phyloP scores from a whole-genome alignment of 306 rosid genomes.

The Hippophae rhamnoides region DNA sequence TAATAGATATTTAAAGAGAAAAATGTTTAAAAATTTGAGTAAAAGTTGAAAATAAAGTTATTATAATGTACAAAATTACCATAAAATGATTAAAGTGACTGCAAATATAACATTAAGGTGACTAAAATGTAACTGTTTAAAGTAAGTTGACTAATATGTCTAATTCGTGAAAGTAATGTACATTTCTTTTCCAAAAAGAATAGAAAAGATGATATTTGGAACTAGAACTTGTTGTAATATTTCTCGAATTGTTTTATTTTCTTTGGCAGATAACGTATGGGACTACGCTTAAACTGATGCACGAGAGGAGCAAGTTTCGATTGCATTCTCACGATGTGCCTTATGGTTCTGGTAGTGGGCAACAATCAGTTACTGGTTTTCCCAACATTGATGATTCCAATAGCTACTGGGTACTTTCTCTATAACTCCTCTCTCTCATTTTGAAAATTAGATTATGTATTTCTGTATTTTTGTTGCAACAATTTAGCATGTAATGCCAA shows the following conservation, averaged over 20 bases:
- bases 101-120: too few species aligned
- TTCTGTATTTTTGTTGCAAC: too few species aligned
- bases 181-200: too few species aligned
- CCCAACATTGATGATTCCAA: conserved; percentile 79
- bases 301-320: conserved; percentile 77
- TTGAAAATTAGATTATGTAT: neutral
- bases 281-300: conserved; percentile 77
- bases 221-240: neutral
- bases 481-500: too few species aligned
- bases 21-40: too few species aligned
- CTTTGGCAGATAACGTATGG: conserved; percentile 70
- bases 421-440: neutral
- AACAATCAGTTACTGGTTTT: conserved; percentile 95
- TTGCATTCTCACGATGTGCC: conserved; percentile 98
- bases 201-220: neutral
- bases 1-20: too few species aligned
- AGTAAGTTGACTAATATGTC: too few species aligned
- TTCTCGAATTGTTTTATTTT: neutral
- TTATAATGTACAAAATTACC: too few species aligned
- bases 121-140: too few species aligned
- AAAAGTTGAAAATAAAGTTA: too few species aligned
- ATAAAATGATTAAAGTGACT: too few species aligned
- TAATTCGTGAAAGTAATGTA: too few species aligned
- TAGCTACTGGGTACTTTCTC: conserved; percentile 76
- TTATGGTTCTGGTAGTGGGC: conserved; percentile 99